Conservation (phyloP, 2,329 filamentous ascomycete genomes). For the Cladosporium sp. region DNA sequence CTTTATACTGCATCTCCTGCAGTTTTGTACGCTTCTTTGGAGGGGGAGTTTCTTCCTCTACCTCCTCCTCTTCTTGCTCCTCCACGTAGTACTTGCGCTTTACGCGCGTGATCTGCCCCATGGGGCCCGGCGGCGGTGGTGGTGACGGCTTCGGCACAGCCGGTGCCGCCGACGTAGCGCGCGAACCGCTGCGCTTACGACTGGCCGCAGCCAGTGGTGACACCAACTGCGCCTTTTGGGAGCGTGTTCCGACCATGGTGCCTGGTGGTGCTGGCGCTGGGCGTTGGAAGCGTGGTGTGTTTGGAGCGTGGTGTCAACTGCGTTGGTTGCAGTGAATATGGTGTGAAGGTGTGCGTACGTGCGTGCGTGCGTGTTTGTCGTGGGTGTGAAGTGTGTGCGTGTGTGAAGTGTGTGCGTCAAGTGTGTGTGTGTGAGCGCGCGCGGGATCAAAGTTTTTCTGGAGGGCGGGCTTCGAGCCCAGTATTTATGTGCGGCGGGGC, state of each 20-base stretch:
- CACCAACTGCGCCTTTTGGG: not conserved
- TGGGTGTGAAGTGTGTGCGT: no score
- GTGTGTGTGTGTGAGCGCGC: not conserved
- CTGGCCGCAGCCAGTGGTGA: not conserved
- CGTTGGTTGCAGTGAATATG: no score
- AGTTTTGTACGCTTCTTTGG: not conserved
- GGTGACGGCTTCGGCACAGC: not conserved
- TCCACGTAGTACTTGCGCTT: not conserved
- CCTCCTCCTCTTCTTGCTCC: not conserved
- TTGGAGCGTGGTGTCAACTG: not conserved
- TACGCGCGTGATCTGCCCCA: not conserved
- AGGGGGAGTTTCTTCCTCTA: not conserved
- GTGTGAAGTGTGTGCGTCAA: no score
- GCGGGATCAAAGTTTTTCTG: not conserved
- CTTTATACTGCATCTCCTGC: not conserved
- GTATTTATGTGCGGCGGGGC: not conserved
- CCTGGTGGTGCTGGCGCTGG: not conserved
- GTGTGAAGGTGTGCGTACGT: not conserved
- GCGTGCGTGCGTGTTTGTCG: not conserved
- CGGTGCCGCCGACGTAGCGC: conserved; percentile 1
- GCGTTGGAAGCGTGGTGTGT: not conserved
- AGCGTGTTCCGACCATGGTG: conserved; percentile 9
- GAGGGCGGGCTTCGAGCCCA: not conserved
- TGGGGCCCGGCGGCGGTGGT: not conserved
- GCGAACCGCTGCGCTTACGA: conserved; percentile 6